Base-by-base conservation (phyloP, 345 rosid genomes). In the Populus deltoides region DNA sequence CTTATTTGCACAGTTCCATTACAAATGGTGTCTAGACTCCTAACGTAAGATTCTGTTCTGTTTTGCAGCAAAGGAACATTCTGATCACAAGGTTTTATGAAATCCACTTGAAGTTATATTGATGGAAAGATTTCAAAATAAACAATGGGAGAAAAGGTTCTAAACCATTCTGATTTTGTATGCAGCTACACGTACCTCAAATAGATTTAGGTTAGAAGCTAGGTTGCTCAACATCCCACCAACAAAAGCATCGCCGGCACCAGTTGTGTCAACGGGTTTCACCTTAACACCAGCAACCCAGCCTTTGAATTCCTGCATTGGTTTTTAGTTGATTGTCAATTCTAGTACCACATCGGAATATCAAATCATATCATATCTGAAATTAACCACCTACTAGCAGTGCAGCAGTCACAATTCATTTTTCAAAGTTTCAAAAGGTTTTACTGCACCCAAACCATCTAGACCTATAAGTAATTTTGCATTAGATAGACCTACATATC, bases 191-290 rank as follows among this genome's bases (percentile, higher is more conserved):
- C 6, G 29, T 80, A 80, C 83, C 85, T 84, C 81, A 55, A 78
- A 36, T 2, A 84, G 71, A 75, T 74, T 67, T 18, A 51, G 57
- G 49, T 83, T 83, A 17, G 81, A 70, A 67, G 86, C 84, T 41
- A 87, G 76, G 83, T 70, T 78, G 76, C 79, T 73, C 69, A 82
- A 68, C 11, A 87, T 33, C 68, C 86, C 87, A 29, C 85, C 84
- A 3, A 88, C 85, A 70, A 88, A 86, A 9, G 87, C 83, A 76
- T 86, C 84, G 6, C 86, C 86, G 7, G 87, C 90, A 39, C 86
- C 88, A 11, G 86, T 88, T 72, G 82, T 81, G 72, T 85, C 84
- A 29, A 88, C 86, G 4, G 85, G 75, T 39, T 81, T 78, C 66
- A 86, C 89, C n/a, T 76, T 20, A 33, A 77, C 77, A 22, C 86